A percentile compares a stretch with the other conserved stretches of the same genome.
Evolutionary conservation across 1,284 basidiomycete species (phyloP).

Genomic region (Vanrija sp.): DNA sequence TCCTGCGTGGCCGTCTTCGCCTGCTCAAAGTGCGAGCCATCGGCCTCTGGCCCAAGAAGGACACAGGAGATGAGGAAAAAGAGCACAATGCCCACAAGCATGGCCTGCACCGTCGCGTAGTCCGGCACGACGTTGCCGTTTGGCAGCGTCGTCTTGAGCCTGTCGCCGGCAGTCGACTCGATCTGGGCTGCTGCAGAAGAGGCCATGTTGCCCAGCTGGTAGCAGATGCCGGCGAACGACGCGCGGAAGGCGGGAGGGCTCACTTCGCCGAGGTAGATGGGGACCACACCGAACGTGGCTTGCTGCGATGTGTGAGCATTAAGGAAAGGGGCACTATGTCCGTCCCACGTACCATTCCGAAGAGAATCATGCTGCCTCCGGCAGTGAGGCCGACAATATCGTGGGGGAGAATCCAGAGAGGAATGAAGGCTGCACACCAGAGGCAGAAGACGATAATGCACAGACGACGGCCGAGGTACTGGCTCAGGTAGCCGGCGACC

Average conservation of each 20-base stretch:
- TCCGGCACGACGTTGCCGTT: constrained; percentile 53
- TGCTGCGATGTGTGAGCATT: constrained; percentile 56
- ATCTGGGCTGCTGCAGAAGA: constrained; percentile 85
- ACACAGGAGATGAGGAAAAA: constrained; percentile 49
- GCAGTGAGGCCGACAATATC: constrained; percentile 40
- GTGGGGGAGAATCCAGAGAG: constrained; percentile 78
- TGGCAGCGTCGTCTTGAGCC: constrained; percentile 47
- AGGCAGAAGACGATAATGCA: constrained; percentile 52
- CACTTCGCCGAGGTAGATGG: constrained; percentile 70
- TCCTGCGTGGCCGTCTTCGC: constrained; percentile 73
- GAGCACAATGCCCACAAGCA: constrained; percentile 65
- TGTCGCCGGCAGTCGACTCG: constrained; percentile 65
- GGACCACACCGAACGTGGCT: constrained; percentile 56
- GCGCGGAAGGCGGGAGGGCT: constrained; percentile 80
- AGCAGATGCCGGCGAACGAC: constrained; percentile 86
- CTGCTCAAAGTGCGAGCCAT: constrained; percentile 77
- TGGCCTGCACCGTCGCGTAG: constrained; percentile 81
- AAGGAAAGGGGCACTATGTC: constrained; percentile 58
- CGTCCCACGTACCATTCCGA: too few relatives aligned
- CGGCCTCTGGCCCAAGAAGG: constrained; percentile 54
- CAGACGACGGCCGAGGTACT: constrained; percentile 81
- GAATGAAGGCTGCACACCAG: constrained; percentile 51
- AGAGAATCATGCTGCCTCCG: constrained; percentile 20
- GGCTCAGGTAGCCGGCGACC: constrained; percentile 71
- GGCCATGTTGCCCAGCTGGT: constrained; percentile 72